Conservation (phyloP, 305 asterid species). For the Petunia hybrid region DNA sequence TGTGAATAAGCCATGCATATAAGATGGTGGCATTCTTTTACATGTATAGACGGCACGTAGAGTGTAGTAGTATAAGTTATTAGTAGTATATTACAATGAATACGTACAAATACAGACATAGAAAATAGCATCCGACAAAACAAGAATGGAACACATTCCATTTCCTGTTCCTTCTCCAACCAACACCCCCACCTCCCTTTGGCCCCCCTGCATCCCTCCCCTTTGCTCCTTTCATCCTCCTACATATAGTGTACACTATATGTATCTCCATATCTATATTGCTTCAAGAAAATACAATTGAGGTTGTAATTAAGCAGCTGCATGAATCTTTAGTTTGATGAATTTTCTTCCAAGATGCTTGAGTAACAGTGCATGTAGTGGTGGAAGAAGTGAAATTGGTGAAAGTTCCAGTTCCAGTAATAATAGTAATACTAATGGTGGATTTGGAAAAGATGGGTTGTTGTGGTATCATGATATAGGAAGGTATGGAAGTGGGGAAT, state of each 20-base stretch:
- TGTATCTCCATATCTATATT: neutral
- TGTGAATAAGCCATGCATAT: neutral
- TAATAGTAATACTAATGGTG: constrained; percentile 24
- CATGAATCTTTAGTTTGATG: constrained; percentile 41
- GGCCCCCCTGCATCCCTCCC: neutral
- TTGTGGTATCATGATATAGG: constrained; percentile 44
- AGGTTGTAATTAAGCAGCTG: constrained; percentile 15
- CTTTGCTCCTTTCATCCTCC: neutral
- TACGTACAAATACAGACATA: neutral
- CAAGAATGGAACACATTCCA: constrained; percentile 34
- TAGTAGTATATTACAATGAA: neutral
- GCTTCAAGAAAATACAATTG: neutral
- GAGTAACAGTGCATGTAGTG: constrained; percentile 36
- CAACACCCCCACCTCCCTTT: constrained; percentile 34
- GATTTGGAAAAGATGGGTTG: constrained; percentile 41
- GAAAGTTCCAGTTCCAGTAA: neutral
- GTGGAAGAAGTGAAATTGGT: constrained; percentile 30
- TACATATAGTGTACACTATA: neutral
- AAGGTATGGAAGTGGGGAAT: constrained; percentile 43
- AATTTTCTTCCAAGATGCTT: constrained; percentile 47
- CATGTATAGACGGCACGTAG: neutral
- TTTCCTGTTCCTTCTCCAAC: constrained; percentile 38
- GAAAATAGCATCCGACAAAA: constrained; percentile 31
- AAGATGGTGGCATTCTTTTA: neutral
- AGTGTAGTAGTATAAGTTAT: neutral